These are phyloP conservation scores for Claviceps purpurea DNA, from an alignment of 2,329 filamentous ascomycete species.

Conservation along the genomic window DNA sequence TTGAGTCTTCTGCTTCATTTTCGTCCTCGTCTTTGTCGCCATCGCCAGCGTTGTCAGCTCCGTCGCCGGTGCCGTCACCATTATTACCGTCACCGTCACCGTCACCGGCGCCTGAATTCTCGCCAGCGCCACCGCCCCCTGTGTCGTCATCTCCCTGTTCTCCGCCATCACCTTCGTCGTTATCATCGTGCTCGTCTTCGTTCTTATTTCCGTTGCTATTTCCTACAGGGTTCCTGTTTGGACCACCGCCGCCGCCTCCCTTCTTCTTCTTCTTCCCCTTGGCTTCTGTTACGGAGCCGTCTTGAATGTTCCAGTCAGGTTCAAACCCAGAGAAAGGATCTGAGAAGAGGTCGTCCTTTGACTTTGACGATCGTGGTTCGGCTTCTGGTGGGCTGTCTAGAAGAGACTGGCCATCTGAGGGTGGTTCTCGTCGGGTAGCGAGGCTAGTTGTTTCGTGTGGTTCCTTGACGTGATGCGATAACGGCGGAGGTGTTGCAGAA, in stretches of 20 bases:
- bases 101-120: conserved; percentile 3
- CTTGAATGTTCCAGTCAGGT: conserved; percentile 11
- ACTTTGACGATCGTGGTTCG: not conserved
- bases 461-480: not conserved
- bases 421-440: conserved; percentile 6
- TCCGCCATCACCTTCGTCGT: not conserved
- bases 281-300: conserved; percentile 8
- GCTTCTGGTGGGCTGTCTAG: not conserved
- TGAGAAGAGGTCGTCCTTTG: conserved; percentile 7
- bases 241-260: not conserved
- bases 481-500: not conserved
- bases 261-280: conserved; percentile 12
- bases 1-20: conserved; percentile 23
- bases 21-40: conserved; percentile 14
- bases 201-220: conserved; percentile 4
- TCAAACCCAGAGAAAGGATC: conserved; percentile 12
- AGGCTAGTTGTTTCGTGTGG: not conserved
- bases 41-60: conserved; percentile 3
- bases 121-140: not conserved
- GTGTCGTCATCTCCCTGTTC: conserved; percentile 1
- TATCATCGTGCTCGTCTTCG: not conserved
- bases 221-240: conserved; percentile 6
- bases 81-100: conserved; percentile 2
- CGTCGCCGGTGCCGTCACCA: conserved; percentile 1
- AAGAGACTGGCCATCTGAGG: not conserved